Evolutionary conservation across 2,329 filamentous ascomycete genomes (phyloP), one percentile per base, ranked within the genome.

Genomic region (Tolypocladium pustulatum): DNA sequence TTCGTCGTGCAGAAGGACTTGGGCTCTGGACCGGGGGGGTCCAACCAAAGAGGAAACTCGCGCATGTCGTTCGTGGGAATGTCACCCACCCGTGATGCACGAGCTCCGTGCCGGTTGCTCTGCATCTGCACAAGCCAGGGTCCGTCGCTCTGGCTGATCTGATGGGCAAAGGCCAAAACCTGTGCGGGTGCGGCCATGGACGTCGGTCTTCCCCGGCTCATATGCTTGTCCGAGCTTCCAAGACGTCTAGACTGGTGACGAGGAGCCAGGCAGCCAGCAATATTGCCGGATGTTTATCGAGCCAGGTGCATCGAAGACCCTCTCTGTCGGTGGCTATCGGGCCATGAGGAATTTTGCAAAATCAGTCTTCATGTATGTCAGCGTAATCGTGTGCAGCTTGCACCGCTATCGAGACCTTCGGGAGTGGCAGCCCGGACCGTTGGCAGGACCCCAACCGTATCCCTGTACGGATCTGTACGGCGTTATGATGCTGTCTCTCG

Each of bases 21-120:
- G 49, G 46, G 49, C 30, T 15, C 20, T 12, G 17, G 49, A 36
- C 49, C 49, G 49, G 30, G 49, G 46, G 49, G 30, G 17, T 49
- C 10, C 30, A 41, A 56, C 57, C 15, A 56, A 59, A 59, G 34
- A 40, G 58, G 61, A 60, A 61, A 62, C 58, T 58, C 60, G 17
- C 52, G 49, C 63, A 63, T 30, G 34, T 20, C 55, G 43, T 30
- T 46, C 60, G 54, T 58, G 27, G 25, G 34, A 53, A 58, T 58
- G 55, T 51, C 60, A 61, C 58, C 58, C 60, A 38, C 60, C 54
- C 17, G 27, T 25, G n/a, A 54, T 54, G 34, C 34, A 55, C 22
- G 49, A 22, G 49, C 49, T 53, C 49, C 49, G 2, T 34, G 30
- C 49, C 49, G 30, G 49, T 9, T n/a, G 30, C 27, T 34, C 49